Conservation (phyloP, 805 yeast genomes). For the Wickerhamiella azymoides region DNA sequence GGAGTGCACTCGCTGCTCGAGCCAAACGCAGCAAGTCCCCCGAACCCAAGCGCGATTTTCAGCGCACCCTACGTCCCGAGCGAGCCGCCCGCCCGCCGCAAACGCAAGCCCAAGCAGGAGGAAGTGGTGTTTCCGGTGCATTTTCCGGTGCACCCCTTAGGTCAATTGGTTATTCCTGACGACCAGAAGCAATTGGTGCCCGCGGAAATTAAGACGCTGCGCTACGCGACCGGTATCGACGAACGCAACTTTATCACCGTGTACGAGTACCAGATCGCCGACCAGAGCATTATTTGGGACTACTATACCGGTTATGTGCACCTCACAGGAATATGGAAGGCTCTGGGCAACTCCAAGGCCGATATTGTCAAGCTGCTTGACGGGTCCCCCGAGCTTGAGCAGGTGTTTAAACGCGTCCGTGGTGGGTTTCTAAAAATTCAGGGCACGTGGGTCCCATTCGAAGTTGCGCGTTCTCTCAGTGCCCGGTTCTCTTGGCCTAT, state of each 20-base stretch:
- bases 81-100: neutral
- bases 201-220: conserved; percentile 13
- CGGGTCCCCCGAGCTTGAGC: conserved; percentile 46
- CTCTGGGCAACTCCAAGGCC: conserved; percentile 53
- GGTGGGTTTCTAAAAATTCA: conserved; percentile 89
- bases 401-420: conserved; percentile 54
- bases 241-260: conserved; percentile 58
- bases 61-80: neutral
- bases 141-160: conserved; percentile 21
- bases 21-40: neutral
- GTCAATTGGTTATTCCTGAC: conserved; percentile 12
- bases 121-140: conserved; percentile 16
- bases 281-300: conserved; percentile 76
- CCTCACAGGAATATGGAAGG: conserved; percentile 80
- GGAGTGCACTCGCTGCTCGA: neutral
- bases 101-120: neutral
- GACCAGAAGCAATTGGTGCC: conserved; percentile 15
- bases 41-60: neutral
- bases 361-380: conserved; percentile 64
- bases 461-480: conserved; percentile 54
- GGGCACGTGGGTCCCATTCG: conserved; percentile 83
- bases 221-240: conserved; percentile 61
- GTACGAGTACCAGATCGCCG: conserved; percentile 54
- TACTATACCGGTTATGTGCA: conserved; percentile 74
- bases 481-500: conserved; percentile 64